These are phyloP conservation scores for Lagenidium sp. DNA, from an alignment of 352 stramenopile species.

Conservation along the genomic window DNA sequence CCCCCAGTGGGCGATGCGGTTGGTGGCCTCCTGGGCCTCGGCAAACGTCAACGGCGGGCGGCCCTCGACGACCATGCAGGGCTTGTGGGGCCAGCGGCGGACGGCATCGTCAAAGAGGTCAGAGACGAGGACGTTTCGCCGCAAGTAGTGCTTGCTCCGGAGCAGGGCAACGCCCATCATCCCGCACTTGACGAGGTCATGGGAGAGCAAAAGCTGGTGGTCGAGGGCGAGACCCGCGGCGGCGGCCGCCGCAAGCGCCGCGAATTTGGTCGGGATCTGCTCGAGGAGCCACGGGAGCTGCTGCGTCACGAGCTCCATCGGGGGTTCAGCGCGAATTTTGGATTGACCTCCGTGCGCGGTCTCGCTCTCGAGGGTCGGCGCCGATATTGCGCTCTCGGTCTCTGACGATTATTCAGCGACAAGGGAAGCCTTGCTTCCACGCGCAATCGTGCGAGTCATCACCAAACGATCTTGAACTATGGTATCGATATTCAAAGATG, in stretches of 20 bases:
- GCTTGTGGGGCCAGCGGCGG: conserved; percentile 39
- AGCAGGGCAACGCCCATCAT: conserved; percentile 23
- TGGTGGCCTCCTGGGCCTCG: conserved; percentile 51
- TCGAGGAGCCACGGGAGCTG: conserved; percentile 1
- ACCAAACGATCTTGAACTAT: too few species aligned
- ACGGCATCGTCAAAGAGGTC: conserved; percentile 59
- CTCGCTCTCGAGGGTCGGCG: too few species aligned
- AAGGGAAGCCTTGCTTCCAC: too few species aligned
- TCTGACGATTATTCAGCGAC: too few species aligned
- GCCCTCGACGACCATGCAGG: conserved; percentile 44
- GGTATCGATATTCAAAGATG: too few species aligned
- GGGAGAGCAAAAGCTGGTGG: conserved; percentile 33
- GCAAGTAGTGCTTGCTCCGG: conserved; percentile 23
- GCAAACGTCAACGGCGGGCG: conserved; percentile 36
- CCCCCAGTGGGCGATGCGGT: conserved; percentile 76
- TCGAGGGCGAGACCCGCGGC: conserved; percentile 33
- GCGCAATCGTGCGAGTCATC: too few species aligned
- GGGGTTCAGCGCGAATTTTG: too few species aligned
- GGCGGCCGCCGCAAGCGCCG: conserved; percentile 28
- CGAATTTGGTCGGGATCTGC: conserved; percentile 15
- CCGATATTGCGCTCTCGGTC: too few species aligned
- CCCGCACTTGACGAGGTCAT: conserved; percentile 30
- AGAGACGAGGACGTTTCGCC: conserved; percentile 22
- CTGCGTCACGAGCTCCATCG: conserved; percentile 3
- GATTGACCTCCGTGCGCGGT: too few species aligned